Base-by-base conservation (phyloP, 495 filamentous ascomycete genomes). In the Hypoxylon intermedium region DNA sequence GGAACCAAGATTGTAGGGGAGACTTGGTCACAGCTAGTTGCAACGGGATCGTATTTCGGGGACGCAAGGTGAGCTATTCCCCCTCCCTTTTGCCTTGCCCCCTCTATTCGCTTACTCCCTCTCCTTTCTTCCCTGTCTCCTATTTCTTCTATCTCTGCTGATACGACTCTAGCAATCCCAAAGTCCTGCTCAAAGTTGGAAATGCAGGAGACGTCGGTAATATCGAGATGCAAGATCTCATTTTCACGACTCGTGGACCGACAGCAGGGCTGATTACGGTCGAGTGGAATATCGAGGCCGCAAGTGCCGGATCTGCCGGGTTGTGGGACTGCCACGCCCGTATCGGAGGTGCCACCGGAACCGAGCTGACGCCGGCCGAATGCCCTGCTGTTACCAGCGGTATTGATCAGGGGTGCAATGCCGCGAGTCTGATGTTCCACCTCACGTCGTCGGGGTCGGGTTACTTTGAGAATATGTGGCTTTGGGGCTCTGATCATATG, bases 401-500 rank as follows among this genome's bases (percentile, higher is more conserved):
- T 0, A 56, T 37, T 20, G 69, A 76, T 21, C 20, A 52, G 0
- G 60, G 44, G 2, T 84, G 83, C 70, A 78, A 73, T 61, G 85
- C 80, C 3, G 83, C 86, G 0, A 86, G 86, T 74, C 72, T 89
- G 71, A 76, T 88, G 12, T 67, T 90, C 26, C 87, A 89, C 58
- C 64, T 89, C 26, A 88, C 87, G 2, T 48, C 75, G 11, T 68
- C 74, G 18, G 84, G 77, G 2, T 83, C 79, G 20, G 80, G 82
- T 4, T 88, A 89, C 59, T 72, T 89, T 36, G 87, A 89, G 64
- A 89, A 90, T 70, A 80, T 82, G 48, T 90, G 87, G 87, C 78
- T 83, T 58, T 90, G 87, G 87, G 83, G 85, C n/a, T 80, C 87
- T 0, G 87, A 90, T 65, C 87, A 90, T 65, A 74, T 11, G 58